A percentile compares a stretch with the other conserved stretches of the same genome.
Evolutionary conservation across 768 basidiomycete species (phyloP).

Genomic region (Leccinum barrowsii): DNA sequence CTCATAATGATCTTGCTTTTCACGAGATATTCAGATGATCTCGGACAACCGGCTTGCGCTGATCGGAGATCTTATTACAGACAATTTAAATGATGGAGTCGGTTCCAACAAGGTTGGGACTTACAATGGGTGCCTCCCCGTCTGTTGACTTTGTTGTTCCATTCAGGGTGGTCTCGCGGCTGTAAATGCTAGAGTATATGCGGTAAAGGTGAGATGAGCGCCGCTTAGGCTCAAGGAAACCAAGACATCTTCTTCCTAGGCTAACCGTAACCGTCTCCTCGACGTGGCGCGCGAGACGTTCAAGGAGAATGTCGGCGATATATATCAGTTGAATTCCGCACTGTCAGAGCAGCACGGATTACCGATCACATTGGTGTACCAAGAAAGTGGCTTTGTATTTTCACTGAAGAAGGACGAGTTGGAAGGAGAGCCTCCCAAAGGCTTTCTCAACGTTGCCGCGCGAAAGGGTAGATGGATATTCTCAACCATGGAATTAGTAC

Average conservation of each 20-base stretch:
- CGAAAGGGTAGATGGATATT: slow-evolving; percentile 74
- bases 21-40: slow-evolving; percentile 50
- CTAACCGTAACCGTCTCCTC: slow-evolving; percentile 76
- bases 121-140: background rate
- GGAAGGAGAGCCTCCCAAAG: slow-evolving; percentile 55
- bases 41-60: slow-evolving; percentile 65
- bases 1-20: background rate
- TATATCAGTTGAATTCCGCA: slow-evolving; percentile 60
- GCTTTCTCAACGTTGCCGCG: slow-evolving; percentile 63
- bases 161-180: slow-evolving; percentile 65
- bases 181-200: slow-evolving; percentile 82
- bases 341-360: slow-evolving; percentile 62
- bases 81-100: slow-evolving; percentile 71
- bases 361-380: slow-evolving; percentile 64
- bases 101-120: slow-evolving; percentile 53
- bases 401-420: slow-evolving; percentile 57
- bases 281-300: slow-evolving; percentile 95
- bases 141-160: background rate
- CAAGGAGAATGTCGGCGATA: slow-evolving; percentile 89
- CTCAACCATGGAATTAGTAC: slow-evolving; percentile 77
- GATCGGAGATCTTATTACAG: slow-evolving; percentile 57
- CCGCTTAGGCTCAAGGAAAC: background rate
- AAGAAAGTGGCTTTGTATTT: slow-evolving; percentile 73
- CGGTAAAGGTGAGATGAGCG: slow-evolving; percentile 56
- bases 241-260: slow-evolving; percentile 34